Conservation (phyloP, 441 rosid species). For the Populus hybrid region DNA sequence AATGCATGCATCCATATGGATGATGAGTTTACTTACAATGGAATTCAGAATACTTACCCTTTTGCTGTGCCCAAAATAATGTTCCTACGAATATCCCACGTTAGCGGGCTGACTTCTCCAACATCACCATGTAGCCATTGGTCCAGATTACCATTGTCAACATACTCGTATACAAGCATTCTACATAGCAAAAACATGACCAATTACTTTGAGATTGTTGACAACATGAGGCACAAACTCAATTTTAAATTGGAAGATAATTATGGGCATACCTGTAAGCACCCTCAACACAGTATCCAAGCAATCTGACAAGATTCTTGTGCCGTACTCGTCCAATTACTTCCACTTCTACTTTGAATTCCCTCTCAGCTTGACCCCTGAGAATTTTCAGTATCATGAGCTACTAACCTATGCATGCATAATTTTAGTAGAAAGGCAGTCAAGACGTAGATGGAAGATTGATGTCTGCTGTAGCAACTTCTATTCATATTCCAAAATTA, state of each 20-base stretch:
- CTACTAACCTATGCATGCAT: not conserved
- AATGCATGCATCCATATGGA: conserved; percentile 2
- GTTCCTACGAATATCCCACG: conserved; percentile 87
- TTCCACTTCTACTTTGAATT: conserved; percentile 95
- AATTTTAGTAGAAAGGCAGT: not conserved
- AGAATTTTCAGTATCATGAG: conserved; percentile 18
- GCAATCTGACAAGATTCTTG: conserved; percentile 90
- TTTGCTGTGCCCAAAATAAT: conserved; percentile 84
- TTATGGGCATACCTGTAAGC: conserved; percentile 57
- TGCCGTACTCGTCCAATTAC: conserved; percentile 86
- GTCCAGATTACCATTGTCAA: conserved; percentile 90
- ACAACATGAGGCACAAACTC: conserved; percentile 9
- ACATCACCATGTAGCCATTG: conserved; percentile 98
- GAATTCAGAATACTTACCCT: conserved; percentile 44
- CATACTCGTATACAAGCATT: conserved; percentile 92
- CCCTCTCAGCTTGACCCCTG: conserved; percentile 99
- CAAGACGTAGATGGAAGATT: not conserved
- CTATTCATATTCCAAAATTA: not conserved
- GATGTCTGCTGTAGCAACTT: not conserved
- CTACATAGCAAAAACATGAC: conserved; percentile 31
- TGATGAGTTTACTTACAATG: not conserved
- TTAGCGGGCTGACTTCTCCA: conserved; percentile 79
- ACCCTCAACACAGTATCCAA: conserved; percentile 95
- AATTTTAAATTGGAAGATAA: conserved; percentile 1
- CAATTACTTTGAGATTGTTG: not conserved